These are phyloP conservation scores for Neurospora intermedia DNA, from an alignment of 495 filamentous ascomycete genomes.

Conservation along the genomic window DNA sequence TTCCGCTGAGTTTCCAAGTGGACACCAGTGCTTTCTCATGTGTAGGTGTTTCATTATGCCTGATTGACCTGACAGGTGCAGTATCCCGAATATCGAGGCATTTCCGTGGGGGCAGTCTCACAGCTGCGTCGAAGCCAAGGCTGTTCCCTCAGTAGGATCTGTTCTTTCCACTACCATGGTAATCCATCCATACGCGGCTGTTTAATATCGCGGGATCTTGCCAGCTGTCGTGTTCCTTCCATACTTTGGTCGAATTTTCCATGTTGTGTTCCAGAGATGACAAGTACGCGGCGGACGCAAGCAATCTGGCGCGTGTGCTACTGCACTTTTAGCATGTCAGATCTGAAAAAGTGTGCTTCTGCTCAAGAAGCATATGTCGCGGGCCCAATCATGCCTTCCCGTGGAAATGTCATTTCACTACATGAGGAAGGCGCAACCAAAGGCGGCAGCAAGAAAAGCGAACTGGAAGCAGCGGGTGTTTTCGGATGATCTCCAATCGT, in stretches of 20 bases:
- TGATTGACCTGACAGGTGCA: background rate
- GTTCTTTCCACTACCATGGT: background rate
- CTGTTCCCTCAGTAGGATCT: background rate
- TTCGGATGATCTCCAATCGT: background rate
- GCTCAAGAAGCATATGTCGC: background rate
- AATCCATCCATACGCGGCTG: background rate
- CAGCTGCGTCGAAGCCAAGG: background rate
- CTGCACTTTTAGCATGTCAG: background rate
- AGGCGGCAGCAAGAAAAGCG: background rate
- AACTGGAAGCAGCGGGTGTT: background rate
- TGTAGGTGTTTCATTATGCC: background rate
- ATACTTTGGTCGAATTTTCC: background rate
- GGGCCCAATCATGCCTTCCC: background rate
- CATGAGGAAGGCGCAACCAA: background rate
- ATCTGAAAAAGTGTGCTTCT: background rate
- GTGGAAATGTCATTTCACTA: background rate
- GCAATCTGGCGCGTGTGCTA: background rate
- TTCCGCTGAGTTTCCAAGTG: background rate
- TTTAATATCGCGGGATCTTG: background rate
- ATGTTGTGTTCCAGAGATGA: background rate
- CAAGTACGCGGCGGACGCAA: background rate
- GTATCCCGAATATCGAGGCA: background rate
- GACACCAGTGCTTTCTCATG: background rate
- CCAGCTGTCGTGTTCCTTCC: background rate
- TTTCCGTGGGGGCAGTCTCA: background rate